Evolutionary conservation across 495 filamentous ascomycete species (phyloP), one percentile per base, ranked within the genome.

Genomic region (Aspergillus bridgeri): DNA sequence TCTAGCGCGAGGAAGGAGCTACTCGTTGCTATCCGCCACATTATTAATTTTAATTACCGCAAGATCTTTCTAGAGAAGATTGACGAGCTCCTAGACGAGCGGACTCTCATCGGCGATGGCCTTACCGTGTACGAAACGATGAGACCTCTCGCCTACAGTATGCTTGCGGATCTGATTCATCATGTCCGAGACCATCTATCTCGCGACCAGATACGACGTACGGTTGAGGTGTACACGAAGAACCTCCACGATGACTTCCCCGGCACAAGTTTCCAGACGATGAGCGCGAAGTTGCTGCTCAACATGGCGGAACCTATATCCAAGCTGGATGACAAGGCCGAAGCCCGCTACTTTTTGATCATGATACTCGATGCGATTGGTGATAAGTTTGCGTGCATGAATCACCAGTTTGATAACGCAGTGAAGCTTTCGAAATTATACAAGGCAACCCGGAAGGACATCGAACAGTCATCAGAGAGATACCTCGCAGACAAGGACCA

Each of bases 281-380:
- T 99, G 95, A 98, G 94, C 65, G 95, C 95, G 3, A 99, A 98
- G 69, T 78, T 99, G 3, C 76, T 99, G 3, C 74, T 99, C 51
- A 99, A 99, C 70, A 90, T 99, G 89, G 94, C 94, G 0, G 95
- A 98, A 65, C 92, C 89, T 69, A 99, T 99, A 62, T 91, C 93
- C 0, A 90, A 88, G 67, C 79, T 99, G 53, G 86, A 86, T 17
- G 87, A 96, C 64, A 98, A 97, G 71, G 83, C 86, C 22, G 92
- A 98, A 69, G 94, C 92, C 25, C 86, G 95, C 17, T 92, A 96
- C 69, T 97, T 96, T 71, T 73, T 99, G 56, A 90, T 99, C 58
- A 94, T 95, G 88, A 98, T 99, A 33, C 74, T 99, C 48, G 92
- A 96, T 72, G 94, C 95, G 9, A 98, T 98, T 57, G 95, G 89